phyloP scores from a whole-genome alignment of 345 rosid genomes.

The Linum trigynum region DNA sequence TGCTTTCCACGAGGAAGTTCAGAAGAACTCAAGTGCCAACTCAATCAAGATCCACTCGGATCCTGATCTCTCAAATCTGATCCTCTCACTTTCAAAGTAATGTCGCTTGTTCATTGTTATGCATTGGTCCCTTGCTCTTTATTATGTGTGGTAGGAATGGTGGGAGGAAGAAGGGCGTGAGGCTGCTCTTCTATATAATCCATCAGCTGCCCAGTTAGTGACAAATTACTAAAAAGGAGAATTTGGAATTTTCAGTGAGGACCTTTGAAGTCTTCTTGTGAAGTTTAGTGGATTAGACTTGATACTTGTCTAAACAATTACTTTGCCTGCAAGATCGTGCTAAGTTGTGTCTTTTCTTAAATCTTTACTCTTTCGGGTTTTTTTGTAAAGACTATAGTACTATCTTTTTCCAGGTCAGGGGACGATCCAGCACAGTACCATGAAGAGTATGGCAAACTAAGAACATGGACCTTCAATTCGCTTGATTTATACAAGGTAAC shows the following conservation, averaged over 20 bases:
- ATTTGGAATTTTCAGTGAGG: not conserved
- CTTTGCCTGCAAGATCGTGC: not conserved
- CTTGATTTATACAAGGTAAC: conserved; percentile 80
- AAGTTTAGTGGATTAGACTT: not conserved
- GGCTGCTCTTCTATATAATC: no score
- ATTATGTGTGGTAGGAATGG: not conserved
- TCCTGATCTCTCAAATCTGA: conserved; percentile 61
- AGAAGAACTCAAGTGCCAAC: conserved; percentile 30
- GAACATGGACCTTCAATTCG: conserved; percentile 77
- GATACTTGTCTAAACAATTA: no score
- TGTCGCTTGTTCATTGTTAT: not conserved
- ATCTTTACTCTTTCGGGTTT: not conserved
- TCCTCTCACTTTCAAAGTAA: conserved; percentile 69
- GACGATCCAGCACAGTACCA: conserved; percentile 53
- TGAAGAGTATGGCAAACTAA: conserved; percentile 67
- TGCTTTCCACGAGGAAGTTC: conserved; percentile 57
- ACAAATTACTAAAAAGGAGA: not conserved
- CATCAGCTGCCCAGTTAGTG: no score
- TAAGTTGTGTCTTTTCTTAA: not conserved
- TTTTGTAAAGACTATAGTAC: conserved; percentile 2
- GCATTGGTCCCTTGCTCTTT: not conserved
- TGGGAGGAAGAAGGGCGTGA: not conserved
- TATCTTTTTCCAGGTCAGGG: conserved; percentile 36
- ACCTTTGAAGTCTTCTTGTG: not conserved
- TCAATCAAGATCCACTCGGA: conserved; percentile 44